Evolutionary conservation across 805 yeast genomes (phyloP).

Genomic region (Saccharomycopsis schoenii): DNA sequence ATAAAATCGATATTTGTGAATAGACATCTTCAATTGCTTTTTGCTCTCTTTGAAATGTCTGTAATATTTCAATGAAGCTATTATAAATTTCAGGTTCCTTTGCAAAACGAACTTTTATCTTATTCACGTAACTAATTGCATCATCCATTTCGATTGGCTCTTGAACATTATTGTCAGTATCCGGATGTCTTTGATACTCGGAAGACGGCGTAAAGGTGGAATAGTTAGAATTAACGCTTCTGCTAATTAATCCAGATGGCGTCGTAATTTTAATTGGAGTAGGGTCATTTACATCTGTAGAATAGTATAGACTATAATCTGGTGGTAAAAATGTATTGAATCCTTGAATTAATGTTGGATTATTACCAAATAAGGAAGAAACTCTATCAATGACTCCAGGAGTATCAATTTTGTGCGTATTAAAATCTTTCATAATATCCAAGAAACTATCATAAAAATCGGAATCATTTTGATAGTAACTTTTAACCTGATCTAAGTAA

Average conservation of each 20-base stretch:
- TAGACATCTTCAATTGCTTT: constrained; percentile 93
- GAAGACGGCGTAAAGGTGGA: constrained; percentile 2
- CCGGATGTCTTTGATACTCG: background rate
- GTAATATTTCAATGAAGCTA: constrained; percentile 86
- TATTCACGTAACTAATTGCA: constrained; percentile 92
- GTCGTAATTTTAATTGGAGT: constrained; percentile 91
- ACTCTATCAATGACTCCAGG: constrained; percentile 98
- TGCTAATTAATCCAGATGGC: constrained; percentile 72
- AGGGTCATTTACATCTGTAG: constrained; percentile 80
- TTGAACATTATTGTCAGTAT: constrained; percentile 9
- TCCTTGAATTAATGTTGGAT: constrained; percentile 89
- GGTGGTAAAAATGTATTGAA: constrained; percentile 96
- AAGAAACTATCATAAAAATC: constrained; percentile 93
- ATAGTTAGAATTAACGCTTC: constrained; percentile 6
- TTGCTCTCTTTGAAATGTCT: constrained; percentile 93
- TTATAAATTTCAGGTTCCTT: constrained; percentile 94
- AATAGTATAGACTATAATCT: constrained; percentile 89
- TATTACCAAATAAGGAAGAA: constrained; percentile 82
- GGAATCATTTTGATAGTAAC: constrained; percentile 84
- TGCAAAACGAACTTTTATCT: constrained; percentile 88
- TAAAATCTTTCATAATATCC: constrained; percentile 98
- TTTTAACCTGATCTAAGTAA: constrained; percentile 90
- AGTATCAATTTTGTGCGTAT: constrained; percentile 90
- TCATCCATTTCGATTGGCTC: constrained; percentile 79
- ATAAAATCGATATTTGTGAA: constrained; percentile 80